Conservation (phyloP, 1,284 basidiomycete genomes). For the Cutaneotrichosporon dermatis region DNA sequence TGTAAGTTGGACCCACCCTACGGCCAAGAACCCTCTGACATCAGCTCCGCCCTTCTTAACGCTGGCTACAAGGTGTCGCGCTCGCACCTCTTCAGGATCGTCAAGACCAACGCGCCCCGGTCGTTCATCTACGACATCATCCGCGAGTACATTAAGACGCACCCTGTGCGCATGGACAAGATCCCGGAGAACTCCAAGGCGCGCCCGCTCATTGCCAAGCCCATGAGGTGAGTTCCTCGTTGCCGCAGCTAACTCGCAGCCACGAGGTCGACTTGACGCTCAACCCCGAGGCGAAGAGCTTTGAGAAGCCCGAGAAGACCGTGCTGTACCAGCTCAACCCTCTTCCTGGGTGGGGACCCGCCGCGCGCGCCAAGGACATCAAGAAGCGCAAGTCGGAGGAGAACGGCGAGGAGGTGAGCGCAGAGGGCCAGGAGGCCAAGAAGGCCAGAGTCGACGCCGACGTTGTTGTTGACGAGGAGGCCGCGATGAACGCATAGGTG, state of each 20-base stretch:
- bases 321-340: constrained; percentile 92
- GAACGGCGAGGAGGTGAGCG: constrained; percentile 2
- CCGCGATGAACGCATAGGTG: constrained; percentile 17
- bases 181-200: constrained; percentile 68
- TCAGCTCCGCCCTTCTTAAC: constrained; percentile 79
- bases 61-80: constrained; percentile 79
- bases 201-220: constrained; percentile 60
- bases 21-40: background rate
- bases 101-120: constrained; percentile 82
- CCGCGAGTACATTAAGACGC: constrained; percentile 70
- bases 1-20: constrained; percentile 51
- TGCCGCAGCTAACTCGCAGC: constrained; percentile 45
- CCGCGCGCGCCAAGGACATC: constrained; percentile 24
- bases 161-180: constrained; percentile 76
- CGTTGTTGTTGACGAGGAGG: constrained; percentile 18
- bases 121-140: constrained; percentile 74
- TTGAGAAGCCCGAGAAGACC: constrained; percentile 55
- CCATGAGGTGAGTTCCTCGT: constrained; percentile 56
- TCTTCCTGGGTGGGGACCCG: constrained; percentile 84
- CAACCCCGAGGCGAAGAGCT: constrained; percentile 63
- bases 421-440: constrained; percentile 6
- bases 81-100: constrained; percentile 82
- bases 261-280: constrained; percentile 65
- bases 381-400: constrained; percentile 10
- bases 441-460: constrained; percentile 6